Percentiles rank a stretch among this genome's conserved stretches.
Evolutionary conservation across 768 basidiomycete genomes (phyloP).

Genomic region (Tylopilus intermedius): DNA sequence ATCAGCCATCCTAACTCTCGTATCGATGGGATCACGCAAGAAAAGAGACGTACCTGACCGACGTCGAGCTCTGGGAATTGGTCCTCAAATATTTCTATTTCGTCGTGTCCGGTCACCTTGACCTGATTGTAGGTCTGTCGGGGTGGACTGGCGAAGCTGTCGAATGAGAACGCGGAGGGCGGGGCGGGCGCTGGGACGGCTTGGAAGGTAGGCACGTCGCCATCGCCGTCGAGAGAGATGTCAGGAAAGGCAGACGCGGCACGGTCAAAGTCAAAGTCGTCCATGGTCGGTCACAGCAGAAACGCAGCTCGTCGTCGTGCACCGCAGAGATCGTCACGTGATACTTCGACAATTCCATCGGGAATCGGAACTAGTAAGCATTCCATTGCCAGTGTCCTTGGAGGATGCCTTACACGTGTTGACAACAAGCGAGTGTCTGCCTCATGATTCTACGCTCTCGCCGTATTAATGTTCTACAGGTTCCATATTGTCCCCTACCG

Average conservation of each 20-base stretch:
- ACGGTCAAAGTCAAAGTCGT: conserved; percentile 8
- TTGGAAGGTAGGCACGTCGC: conserved; percentile 47
- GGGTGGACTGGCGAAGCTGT: conserved; percentile 54
- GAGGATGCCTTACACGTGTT: too few species aligned
- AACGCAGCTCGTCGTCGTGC: background rate
- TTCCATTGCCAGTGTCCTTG: too few species aligned
- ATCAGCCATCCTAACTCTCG: conserved; percentile 12
- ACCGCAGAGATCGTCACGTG: background rate
- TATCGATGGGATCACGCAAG: background rate
- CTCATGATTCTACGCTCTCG: too few species aligned
- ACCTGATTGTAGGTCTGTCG: conserved; percentile 46
- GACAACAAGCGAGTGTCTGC: too few species aligned
- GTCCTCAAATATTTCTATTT: conserved; percentile 79
- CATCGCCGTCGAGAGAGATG: conserved; percentile 66
- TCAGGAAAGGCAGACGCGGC: conserved; percentile 85
- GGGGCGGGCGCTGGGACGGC: conserved; percentile 28
- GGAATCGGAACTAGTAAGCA: too few species aligned
- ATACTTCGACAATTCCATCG: background rate
- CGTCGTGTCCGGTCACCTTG: conserved; percentile 80
- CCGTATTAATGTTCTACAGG: too few species aligned
- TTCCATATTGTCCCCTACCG: too few species aligned
- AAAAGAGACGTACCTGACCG: conserved; percentile 32
- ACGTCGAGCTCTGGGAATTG: conserved; percentile 80
- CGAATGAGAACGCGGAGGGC: conserved; percentile 56
- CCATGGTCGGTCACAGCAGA: background rate